phyloP scores from a whole-genome alignment of 2,329 filamentous ascomycete genomes.

The Lachnellula occidentalis region DNA sequence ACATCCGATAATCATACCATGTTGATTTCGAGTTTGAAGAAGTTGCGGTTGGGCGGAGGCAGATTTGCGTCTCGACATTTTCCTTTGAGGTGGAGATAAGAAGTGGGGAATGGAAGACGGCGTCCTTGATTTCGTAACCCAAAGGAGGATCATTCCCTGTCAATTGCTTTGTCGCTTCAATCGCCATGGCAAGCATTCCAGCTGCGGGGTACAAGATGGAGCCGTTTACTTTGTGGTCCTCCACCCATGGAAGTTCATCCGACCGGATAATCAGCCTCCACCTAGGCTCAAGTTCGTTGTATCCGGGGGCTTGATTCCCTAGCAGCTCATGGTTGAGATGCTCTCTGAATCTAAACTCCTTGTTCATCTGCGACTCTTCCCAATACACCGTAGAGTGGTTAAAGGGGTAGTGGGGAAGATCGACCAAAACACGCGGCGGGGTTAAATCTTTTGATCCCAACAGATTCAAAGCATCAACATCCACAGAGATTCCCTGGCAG shows the following conservation, averaged over 20 bases:
- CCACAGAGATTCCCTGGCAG: neutral
- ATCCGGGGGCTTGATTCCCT: conserved; percentile 20
- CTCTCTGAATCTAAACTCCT: conserved; percentile 39
- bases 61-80: neutral
- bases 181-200: conserved; percentile 28
- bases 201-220: conserved; percentile 27
- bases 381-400: conserved; percentile 46
- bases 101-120: conserved; percentile 27
- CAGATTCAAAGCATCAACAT: neutral
- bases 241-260: conserved; percentile 27
- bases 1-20: neutral
- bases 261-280: conserved; percentile 28
- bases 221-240: conserved; percentile 23
- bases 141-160: neutral
- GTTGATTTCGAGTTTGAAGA: neutral
- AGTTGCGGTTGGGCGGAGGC: neutral
- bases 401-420: conserved; percentile 48
- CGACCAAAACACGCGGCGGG: conserved; percentile 25
- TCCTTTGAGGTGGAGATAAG: conserved; percentile 31
- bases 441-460: neutral
- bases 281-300: conserved; percentile 14
- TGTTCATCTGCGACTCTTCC: conserved; percentile 45
- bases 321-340: conserved; percentile 35
- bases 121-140: conserved; percentile 1
- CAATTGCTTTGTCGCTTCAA: conserved; percentile 23